Base-by-base conservation (phyloP, 805 yeast species). In the Lipomyces oligophaga region DNA sequence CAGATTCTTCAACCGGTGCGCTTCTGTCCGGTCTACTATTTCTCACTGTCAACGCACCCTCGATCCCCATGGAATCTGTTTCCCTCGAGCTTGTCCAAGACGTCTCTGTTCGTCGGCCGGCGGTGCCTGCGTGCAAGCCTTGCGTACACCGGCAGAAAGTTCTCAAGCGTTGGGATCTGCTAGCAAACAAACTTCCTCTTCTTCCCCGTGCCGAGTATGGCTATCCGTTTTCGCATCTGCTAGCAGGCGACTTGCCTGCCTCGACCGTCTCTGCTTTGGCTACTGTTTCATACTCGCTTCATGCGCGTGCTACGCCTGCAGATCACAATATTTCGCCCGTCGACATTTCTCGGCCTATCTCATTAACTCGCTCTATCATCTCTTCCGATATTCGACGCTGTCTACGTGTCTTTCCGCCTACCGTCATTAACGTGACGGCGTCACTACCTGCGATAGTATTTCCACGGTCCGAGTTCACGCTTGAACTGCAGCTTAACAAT, bases 341-440 rank as follows among this genome's bases (percentile, higher is more conserved):
- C 20, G 67, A 68, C 40, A 59, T 79, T 31, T 66, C 68, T 2
- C 67, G 85, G 49, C 94, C 96, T 0, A 63, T 93, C 6, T 75
- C 81, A 55, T 72, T 93, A 1, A 74, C 83, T 36, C 75, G 98
- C 58, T 83, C 94, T 47, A 78, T 90, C 25, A 64, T 85, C 20
- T 71, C 86, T 37, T 90, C 93, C 5, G 85, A 85, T 2, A 96
- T 89, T 62, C 74, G 88, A 58, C 86, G 85, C 60, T 85, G 96
- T 1, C 68, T 87, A 31, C 76, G 99, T 51, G 85, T 93, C 1
- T 93, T 93, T 66, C 98, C 98, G 0, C 97, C 99, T 5, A 90
- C 97, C 0, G 85, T 83, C 34, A 81, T 93, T 30, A 81, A 87
- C 2, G 94, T 96, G 5, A 78, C 83, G 22, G 93, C 95, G 6